phyloP scores from a whole-genome alignment of 2,329 filamentous ascomycete species.

The Colletotrichum truncatum region DNA sequence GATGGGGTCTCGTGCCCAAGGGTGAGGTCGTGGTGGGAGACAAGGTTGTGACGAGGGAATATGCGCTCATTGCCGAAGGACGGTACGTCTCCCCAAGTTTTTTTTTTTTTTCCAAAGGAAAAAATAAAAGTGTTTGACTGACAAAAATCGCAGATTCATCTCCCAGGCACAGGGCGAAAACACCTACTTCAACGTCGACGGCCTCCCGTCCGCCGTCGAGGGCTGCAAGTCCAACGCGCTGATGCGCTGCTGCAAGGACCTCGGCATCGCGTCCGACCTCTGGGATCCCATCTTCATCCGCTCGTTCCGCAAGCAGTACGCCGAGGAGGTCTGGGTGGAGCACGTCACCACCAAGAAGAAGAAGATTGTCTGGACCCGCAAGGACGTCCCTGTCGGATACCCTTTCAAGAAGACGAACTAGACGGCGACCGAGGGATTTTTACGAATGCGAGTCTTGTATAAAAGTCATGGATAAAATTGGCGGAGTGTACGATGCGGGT shows the following conservation, averaged over 20 bases:
- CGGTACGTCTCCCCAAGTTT: constrained; percentile 65
- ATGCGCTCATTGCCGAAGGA: constrained; percentile 88
- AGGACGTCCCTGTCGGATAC: constrained; percentile 78
- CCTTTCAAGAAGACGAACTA: constrained; percentile 57
- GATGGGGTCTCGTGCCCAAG: constrained; percentile 91
- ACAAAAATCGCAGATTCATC: constrained; percentile 83
- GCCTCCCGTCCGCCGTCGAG: constrained; percentile 92
- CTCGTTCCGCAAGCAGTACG: constrained; percentile 78
- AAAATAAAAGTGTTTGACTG: not conserved
- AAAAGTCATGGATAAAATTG: not conserved
- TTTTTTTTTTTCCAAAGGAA: not conserved
- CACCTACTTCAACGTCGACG: constrained; percentile 89
- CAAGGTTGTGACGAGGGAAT: constrained; percentile 86
- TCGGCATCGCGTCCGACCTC: constrained; percentile 92
- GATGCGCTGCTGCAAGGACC: constrained; percentile 98
- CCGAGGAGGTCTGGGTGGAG: constrained; percentile 89
- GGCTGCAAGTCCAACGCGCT: constrained; percentile 98
- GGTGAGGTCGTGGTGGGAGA: constrained; percentile 87
- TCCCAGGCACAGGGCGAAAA: constrained; percentile 94
- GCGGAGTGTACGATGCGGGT: not conserved
- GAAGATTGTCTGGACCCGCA: constrained; percentile 86
- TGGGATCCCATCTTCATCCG: constrained; percentile 96
- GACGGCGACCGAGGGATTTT: no score
- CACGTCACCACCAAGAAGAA: constrained; percentile 88
- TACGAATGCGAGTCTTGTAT: no score